phyloP scores from a whole-genome alignment of 148 eudicot genomes.

The Polygonum aviculare region DNA sequence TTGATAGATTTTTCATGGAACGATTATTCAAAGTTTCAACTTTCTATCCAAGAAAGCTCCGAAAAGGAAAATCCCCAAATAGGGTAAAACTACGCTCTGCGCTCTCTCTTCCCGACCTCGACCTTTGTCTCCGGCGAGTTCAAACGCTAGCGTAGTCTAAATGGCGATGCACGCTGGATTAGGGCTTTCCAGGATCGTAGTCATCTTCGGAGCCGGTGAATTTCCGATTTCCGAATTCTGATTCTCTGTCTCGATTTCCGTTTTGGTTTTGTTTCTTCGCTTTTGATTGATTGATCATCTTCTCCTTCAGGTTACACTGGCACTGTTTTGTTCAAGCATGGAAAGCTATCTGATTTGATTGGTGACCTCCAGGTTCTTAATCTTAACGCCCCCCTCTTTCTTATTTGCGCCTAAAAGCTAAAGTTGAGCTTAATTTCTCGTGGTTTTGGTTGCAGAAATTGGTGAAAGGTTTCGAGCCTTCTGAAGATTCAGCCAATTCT shows the following conservation, averaged over 20 bases:
- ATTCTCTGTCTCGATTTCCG: background rate
- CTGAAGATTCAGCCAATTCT: background rate
- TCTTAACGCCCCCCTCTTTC: background rate
- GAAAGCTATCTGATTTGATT: conserved; percentile 59
- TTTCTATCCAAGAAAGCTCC: background rate
- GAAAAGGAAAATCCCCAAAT: background rate
- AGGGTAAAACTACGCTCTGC: background rate
- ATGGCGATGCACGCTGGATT: conserved; percentile 70
- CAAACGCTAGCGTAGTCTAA: background rate
- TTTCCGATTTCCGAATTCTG: background rate
- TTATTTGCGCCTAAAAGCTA: background rate
- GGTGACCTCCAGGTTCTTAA: conserved; percentile 68
- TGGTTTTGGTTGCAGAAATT: conserved; percentile 2
- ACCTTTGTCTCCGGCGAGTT: background rate
- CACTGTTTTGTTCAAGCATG: conserved; percentile 54
- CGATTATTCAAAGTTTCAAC: background rate
- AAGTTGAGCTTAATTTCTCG: background rate
- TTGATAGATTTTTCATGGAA: too few species aligned
- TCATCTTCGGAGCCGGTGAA: conserved; percentile 51
- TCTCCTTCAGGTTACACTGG: conserved; percentile 58
- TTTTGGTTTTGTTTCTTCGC: background rate
- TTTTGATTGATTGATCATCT: background rate
- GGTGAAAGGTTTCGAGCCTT: background rate
- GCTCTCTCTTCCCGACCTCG: background rate
- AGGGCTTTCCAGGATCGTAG: conserved; percentile 46